phyloP scores from a whole-genome alignment of 1,284 basidiomycete genomes.

The Mixia osmundae region DNA sequence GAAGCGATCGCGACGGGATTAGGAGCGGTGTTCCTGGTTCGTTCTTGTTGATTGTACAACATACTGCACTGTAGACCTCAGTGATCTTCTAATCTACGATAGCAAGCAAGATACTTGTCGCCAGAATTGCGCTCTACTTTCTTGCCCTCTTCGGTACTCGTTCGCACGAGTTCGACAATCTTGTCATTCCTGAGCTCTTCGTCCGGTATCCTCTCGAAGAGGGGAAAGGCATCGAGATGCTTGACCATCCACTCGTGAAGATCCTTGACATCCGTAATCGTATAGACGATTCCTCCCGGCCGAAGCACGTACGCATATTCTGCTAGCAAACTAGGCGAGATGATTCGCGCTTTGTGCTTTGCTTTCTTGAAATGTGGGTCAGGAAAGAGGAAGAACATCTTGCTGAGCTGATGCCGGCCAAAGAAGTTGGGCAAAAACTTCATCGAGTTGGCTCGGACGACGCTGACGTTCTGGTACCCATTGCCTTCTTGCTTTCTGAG shows the following conservation, averaged over 20 bases:
- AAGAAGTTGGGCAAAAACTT: slow-evolving; percentile 98
- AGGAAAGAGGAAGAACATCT: slow-evolving; percentile 95
- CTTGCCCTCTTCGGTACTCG: slow-evolving; percentile 80
- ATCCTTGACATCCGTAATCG: slow-evolving; percentile 89
- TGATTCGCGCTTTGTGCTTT: slow-evolving; percentile 69
- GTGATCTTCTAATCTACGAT: too few species aligned
- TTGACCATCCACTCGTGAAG: slow-evolving; percentile 87
- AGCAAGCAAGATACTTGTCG: slow-evolving; percentile 30
- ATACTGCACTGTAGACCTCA: too few species aligned
- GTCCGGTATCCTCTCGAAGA: slow-evolving; percentile 60
- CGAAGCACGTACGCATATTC: slow-evolving; percentile 79
- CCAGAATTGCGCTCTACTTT: slow-evolving; percentile 85
- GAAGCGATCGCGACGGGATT: too few species aligned
- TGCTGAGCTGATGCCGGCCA: slow-evolving; percentile 43
- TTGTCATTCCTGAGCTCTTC: slow-evolving; percentile 37
- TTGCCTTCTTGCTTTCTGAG: slow-evolving; percentile 34
- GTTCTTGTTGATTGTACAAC: too few species aligned
- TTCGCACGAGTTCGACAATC: slow-evolving; percentile 59
- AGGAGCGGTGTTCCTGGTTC: too few species aligned
- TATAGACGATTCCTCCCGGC: slow-evolving; percentile 84
- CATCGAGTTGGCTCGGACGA: slow-evolving; percentile 92
- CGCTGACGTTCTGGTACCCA: slow-evolving; percentile 67
- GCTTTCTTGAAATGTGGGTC: slow-evolving; percentile 96
- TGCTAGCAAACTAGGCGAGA: slow-evolving; percentile 48
- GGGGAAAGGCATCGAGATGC: slow-evolving; percentile 61